Percentiles rank a stretch among this genome's conserved stretches.
phyloP scores from a whole-genome alignment of 225 moss, liverwort and hornwort genomes.

The Pleurozium schreberi region DNA sequence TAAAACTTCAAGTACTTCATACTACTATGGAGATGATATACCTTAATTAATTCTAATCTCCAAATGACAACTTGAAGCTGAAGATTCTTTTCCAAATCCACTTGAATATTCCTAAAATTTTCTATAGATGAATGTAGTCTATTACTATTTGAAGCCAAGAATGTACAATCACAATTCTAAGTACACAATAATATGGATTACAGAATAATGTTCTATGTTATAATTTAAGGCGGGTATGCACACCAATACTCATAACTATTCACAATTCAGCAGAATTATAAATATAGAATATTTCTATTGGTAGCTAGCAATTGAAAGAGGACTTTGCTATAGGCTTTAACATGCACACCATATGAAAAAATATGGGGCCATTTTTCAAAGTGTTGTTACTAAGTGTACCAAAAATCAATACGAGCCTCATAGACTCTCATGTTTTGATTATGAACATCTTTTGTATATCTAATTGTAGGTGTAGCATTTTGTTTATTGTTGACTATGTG shows the following conservation, averaged over 20 bases:
- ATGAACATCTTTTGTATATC: background rate
- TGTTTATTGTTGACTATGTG: fast-evolving
- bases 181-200: background rate
- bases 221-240: fast-evolving
- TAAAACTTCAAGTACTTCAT: too few species aligned
- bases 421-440: too few species aligned
- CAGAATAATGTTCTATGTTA: background rate
- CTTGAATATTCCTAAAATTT: background rate
- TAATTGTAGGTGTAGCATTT: background rate
- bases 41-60: background rate
- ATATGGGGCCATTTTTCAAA: background rate
- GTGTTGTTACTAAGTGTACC: fast-evolving
- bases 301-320: too few species aligned
- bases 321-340: too few species aligned
- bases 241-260: too few species aligned
- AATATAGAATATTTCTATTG: background rate
- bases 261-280: background rate
- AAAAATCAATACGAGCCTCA: background rate
- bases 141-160: background rate
- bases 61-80: background rate
- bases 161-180: background rate
- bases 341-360: background rate
- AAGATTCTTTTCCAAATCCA: background rate
- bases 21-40: background rate
- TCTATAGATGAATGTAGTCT: background rate